phyloP scores from a whole-genome alignment of 2,329 filamentous ascomycete genomes.

The Balansia obtecta region DNA sequence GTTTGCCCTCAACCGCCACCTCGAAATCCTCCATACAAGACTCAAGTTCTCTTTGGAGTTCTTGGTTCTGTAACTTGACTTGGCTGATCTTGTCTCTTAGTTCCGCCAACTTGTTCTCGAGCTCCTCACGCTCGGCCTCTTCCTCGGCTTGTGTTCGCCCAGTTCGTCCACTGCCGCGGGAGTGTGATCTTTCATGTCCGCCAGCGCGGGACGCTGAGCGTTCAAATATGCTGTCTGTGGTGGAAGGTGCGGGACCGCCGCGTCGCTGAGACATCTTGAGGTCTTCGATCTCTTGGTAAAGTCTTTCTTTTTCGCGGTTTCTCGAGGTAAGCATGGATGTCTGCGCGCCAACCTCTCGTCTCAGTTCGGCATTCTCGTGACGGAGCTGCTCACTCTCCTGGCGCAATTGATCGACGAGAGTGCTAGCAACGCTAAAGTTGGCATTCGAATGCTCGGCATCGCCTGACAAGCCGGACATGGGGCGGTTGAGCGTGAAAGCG shows the following conservation, averaged over 20 bases:
- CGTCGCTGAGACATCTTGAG: conserved; percentile 79
- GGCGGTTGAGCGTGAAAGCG: conserved; percentile 32
- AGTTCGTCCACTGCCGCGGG: conserved; percentile 58
- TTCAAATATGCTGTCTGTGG: conserved; percentile 84
- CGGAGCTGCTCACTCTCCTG: conserved; percentile 62
- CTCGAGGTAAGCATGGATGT: conserved; percentile 95
- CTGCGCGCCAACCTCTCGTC: conserved; percentile 86
- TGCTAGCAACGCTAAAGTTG: conserved; percentile 46
- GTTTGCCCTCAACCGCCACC: conserved; percentile 50
- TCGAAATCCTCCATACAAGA: conserved; percentile 72
- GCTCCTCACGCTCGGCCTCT: conserved; percentile 72
- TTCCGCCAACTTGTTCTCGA: conserved; percentile 73
- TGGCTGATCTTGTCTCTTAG: conserved; percentile 78
- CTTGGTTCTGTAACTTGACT: conserved; percentile 79
- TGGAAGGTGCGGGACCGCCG: conserved; percentile 44
- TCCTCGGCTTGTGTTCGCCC: conserved; percentile 47
- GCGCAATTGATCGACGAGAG: conserved; percentile 63
- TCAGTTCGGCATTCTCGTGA: conserved; percentile 84
- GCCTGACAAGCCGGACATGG: conserved; percentile 36
- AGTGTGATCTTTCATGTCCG: conserved; percentile 56
- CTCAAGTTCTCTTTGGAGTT: conserved; percentile 72
- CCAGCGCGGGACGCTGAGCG: conserved; percentile 81
- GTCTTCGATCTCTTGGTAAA: conserved; percentile 96
- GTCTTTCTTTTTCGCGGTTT: conserved; percentile 84
- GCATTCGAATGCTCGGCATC: conserved; percentile 38